Base-by-base conservation (phyloP, 2,329 filamentous ascomycete species). In the Akanthomyces uredinophilus region DNA sequence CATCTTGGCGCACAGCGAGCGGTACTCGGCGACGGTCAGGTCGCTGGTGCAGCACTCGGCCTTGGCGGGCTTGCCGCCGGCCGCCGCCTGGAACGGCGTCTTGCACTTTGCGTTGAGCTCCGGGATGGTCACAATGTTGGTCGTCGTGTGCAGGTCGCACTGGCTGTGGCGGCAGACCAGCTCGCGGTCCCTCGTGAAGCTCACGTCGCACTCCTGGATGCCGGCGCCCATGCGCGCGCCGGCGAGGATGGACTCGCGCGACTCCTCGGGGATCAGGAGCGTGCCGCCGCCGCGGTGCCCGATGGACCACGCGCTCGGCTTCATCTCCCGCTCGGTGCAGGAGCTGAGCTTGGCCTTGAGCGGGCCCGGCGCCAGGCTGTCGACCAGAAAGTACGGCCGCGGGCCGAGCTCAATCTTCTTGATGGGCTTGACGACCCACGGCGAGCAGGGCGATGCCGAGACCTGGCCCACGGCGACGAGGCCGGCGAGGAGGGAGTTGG, bases 41-140 rank as follows among this genome's bases (percentile, higher is more conserved):
- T 91, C 88, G 67, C 81, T 86, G 3, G 88, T 90, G 78, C 88
- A 91, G 79, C 88, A 91, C 66, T 83, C 83, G 14, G 87, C 87
- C 18, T 75, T 79, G 1, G 88, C 88, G 1, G 77, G 69, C 61
- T 67, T 68, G 58, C 80, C 83, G 64, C 78, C 74, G 18, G 72
- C 72, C 5, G 84, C 81, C 0, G 87, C 83, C n/a, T 72, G 73
- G 73, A 90, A 90, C 0, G 85, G 86, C 58, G 73, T 71, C 3
- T 81, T 83, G 75, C 87, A 89, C 74, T 89, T 89, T 60, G 80
- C 80, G 64, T 83, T 85, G 55, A 89, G 82, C 65, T 83, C 81
- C 13, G 87, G 84, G 55, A 81, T 78, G 53, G 78, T 72, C 65
- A 89, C 79, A 69, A 90, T 87, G 75, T 90, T 83, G 70, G 87